phyloP scores from a whole-genome alignment of 2,329 filamentous ascomycete genomes.

The Akanthomyces lecanii region DNA sequence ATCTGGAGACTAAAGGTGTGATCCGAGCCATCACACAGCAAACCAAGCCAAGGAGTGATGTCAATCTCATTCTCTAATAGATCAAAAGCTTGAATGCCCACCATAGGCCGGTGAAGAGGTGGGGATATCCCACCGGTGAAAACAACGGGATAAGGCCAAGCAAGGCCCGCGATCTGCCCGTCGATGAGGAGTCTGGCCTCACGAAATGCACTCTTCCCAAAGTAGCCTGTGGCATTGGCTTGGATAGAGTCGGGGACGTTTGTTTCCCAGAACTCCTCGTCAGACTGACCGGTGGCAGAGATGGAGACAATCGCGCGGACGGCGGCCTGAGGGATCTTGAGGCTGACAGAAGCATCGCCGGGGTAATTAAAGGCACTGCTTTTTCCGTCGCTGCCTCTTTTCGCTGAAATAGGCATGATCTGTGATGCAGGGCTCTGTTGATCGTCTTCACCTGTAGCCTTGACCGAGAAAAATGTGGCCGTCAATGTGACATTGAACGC shows the following conservation, averaged over 20 bases:
- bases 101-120: constrained; percentile 71
- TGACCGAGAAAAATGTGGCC: constrained; percentile 60
- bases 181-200: constrained; percentile 77
- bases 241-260: constrained; percentile 63
- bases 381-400: constrained; percentile 43
- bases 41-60: constrained; percentile 69
- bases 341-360: constrained; percentile 50
- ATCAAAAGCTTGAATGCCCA: constrained; percentile 75
- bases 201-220: constrained; percentile 63
- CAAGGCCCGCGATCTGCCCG: constrained; percentile 65
- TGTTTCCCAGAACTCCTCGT: constrained; percentile 83
- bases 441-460: constrained; percentile 15
- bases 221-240: constrained; percentile 33
- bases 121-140: constrained; percentile 79
- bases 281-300: constrained; percentile 70
- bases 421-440: constrained; percentile 49
- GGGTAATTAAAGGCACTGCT: constrained; percentile 68
- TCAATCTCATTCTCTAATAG: constrained; percentile 77
- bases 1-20: constrained; percentile 68
- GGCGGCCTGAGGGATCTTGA: constrained; percentile 62
- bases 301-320: constrained; percentile 69
- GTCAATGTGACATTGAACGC: constrained; percentile 70
- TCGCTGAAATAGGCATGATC: constrained; percentile 63
- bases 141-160: constrained; percentile 78
- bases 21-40: constrained; percentile 59